These are phyloP conservation scores for Neonectria punicea DNA, from an alignment of 2,329 filamentous ascomycete genomes.

Conservation along the genomic window DNA sequence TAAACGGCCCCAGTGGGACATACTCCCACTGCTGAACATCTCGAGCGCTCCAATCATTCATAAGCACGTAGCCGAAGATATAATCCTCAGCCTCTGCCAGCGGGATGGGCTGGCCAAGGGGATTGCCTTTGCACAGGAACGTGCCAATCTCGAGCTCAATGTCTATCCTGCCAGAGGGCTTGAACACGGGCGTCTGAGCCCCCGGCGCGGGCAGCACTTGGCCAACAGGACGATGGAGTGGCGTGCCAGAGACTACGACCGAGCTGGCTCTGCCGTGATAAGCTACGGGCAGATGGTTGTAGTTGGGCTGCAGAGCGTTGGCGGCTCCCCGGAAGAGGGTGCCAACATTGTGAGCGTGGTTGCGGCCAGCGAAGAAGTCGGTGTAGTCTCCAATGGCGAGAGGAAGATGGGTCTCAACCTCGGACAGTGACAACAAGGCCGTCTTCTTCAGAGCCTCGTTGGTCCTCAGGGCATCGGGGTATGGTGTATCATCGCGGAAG, in stretches of 20 bases:
- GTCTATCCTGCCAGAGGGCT: slow-evolving; percentile 71
- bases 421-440: slow-evolving; percentile 47
- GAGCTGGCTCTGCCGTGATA: slow-evolving; percentile 84
- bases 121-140: slow-evolving; percentile 75
- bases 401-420: slow-evolving; percentile 74
- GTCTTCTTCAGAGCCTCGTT: slow-evolving; percentile 45
- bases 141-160: slow-evolving; percentile 82
- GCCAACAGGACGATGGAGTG: slow-evolving; percentile 76
- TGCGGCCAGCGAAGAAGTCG: slow-evolving; percentile 83
- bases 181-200: slow-evolving; percentile 62
- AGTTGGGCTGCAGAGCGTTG: slow-evolving; percentile 83
- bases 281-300: slow-evolving; percentile 81
- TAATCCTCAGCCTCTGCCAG: slow-evolving; percentile 73
- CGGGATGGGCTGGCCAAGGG: slow-evolving; percentile 71
- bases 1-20: slow-evolving; percentile 69
- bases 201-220: slow-evolving; percentile 69
- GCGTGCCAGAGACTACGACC: slow-evolving; percentile 78
- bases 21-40: slow-evolving; percentile 73
- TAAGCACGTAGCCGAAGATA: slow-evolving; percentile 75
- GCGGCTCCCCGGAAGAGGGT: slow-evolving; percentile 77
- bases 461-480: slow-evolving; percentile 48
- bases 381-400: slow-evolving; percentile 85
- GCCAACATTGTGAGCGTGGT: slow-evolving; percentile 78
- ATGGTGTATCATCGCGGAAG: slow-evolving; percentile 63
- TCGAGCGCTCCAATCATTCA: slow-evolving; percentile 73